These are phyloP conservation scores for Verticillium alfalfae DNA, from an alignment of 2,329 filamentous ascomycete genomes.

Conservation along the genomic window DNA sequence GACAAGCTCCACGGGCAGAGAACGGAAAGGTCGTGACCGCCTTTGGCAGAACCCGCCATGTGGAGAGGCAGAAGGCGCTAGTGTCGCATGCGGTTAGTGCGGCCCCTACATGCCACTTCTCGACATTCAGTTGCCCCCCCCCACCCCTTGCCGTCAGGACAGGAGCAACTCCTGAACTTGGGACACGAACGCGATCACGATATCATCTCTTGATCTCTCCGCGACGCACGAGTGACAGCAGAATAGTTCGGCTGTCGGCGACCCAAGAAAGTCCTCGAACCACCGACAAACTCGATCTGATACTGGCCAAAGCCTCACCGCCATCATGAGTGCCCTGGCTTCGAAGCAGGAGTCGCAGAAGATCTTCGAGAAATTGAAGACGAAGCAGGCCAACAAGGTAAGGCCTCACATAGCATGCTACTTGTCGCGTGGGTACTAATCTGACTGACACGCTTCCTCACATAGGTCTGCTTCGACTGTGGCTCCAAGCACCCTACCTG, in stretches of 20 bases:
- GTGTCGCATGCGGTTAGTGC: slow-evolving; percentile 2
- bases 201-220: slow-evolving; percentile 2
- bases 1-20: background rate
- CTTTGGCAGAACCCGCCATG: slow-evolving; percentile 25
- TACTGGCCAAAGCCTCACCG: background rate
- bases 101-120: slow-evolving; percentile 12
- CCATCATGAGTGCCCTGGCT: slow-evolving; percentile 63
- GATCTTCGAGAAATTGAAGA: slow-evolving; percentile 96
- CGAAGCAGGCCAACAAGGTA: slow-evolving; percentile 92
- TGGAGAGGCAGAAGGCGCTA: slow-evolving; percentile 1
- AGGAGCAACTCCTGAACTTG: slow-evolving; percentile 12
- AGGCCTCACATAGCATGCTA: slow-evolving; percentile 16
- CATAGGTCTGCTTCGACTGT: slow-evolving; percentile 95
- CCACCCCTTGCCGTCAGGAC: background rate
- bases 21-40: slow-evolving; percentile 21
- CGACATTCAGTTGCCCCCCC: slow-evolving; percentile 2
- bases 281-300: background rate
- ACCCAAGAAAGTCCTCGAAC: background rate
- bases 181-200: slow-evolving; percentile 11
- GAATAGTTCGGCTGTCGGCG: background rate
- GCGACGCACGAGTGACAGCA: background rate
- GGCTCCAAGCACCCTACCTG: slow-evolving; percentile 96
- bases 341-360: slow-evolving; percentile 93
- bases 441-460: background rate
- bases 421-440: background rate